These are phyloP conservation scores for Leucosporidium creatinivorum DNA, from an alignment of 768 basidiomycete species.

Conservation along the genomic window DNA sequence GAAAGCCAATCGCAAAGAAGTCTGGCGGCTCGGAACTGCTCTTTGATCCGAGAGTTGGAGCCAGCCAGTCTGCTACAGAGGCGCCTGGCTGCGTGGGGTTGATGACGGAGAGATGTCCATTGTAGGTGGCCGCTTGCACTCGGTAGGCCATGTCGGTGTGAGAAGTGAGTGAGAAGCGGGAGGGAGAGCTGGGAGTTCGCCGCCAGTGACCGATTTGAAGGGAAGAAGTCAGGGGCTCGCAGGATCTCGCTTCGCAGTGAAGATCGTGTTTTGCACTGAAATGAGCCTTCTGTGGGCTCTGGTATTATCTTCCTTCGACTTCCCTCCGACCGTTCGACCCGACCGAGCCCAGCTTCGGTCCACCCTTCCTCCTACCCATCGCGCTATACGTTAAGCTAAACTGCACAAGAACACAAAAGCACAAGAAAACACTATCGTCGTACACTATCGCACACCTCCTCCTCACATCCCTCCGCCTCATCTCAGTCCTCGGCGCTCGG, in stretches of 20 bases:
- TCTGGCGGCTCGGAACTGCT: conserved; percentile 55
- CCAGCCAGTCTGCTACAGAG: conserved; percentile 72
- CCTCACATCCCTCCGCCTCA: neutral
- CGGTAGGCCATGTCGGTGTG: neutral
- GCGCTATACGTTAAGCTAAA: neutral
- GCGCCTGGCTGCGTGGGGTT: conserved; percentile 75
- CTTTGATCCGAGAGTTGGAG: conserved; percentile 55
- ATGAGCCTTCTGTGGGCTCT: no score
- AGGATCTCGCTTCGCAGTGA: no score
- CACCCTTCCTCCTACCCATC: no score
- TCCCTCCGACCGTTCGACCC: no score
- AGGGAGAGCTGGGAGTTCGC: no score
- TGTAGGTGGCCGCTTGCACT: conserved; percentile 14
- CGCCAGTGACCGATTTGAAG: no score
- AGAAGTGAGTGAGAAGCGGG: no score
- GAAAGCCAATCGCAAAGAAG: conserved; percentile 83
- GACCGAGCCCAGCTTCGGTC: no score
- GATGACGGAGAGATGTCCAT: conserved; percentile 13
- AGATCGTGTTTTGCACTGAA: no score
- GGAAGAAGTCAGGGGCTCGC: no score
- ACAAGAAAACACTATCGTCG: neutral
- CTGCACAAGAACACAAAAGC: neutral
- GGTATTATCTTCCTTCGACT: no score
- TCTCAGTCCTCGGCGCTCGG: neutral
- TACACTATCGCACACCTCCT: neutral